Percentiles rank a stretch among this genome's conserved stretches.
Evolutionary conservation across 2,329 filamentous ascomycete genomes (phyloP).

Genomic region (Epichloe sibirici): DNA sequence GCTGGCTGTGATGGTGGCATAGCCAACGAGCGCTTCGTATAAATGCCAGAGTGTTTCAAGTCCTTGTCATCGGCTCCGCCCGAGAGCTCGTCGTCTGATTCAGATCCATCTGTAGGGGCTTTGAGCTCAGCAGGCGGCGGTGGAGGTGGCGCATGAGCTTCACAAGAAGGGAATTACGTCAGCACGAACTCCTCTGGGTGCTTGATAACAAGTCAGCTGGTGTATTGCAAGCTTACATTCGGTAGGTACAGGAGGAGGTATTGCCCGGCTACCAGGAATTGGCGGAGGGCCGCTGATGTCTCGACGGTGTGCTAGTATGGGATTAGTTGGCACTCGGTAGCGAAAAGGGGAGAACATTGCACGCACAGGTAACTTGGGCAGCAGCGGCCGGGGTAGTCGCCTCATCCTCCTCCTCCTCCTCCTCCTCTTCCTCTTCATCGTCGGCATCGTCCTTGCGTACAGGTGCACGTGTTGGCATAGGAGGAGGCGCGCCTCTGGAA

Average conservation of each 20-base stretch:
- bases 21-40: conserved; percentile 23
- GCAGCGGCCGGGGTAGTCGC: conserved; percentile 22
- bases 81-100: conserved; percentile 80
- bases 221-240: conserved; percentile 38
- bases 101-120: conserved; percentile 66
- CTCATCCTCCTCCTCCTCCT: conserved; percentile 25
- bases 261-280: conserved; percentile 38
- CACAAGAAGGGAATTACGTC: neutral
- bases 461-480: conserved; percentile 15
- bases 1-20: conserved; percentile 28
- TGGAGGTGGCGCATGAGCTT: conserved; percentile 51
- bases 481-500: conserved; percentile 16
- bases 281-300: conserved; percentile 29
- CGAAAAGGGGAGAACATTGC: neutral
- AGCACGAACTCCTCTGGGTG: neutral
- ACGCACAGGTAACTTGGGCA: conserved; percentile 11
- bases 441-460: conserved; percentile 7
- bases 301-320: conserved; percentile 20
- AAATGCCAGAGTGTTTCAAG: conserved; percentile 23
- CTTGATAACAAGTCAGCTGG: neutral
- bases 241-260: conserved; percentile 44
- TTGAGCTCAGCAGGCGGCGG: conserved; percentile 39
- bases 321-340: conserved; percentile 13
- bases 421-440: conserved; percentile 23
- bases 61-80: conserved; percentile 32